Conservation (phyloP, 441 rosid genomes). For the Populus trichocarpa region DNA sequence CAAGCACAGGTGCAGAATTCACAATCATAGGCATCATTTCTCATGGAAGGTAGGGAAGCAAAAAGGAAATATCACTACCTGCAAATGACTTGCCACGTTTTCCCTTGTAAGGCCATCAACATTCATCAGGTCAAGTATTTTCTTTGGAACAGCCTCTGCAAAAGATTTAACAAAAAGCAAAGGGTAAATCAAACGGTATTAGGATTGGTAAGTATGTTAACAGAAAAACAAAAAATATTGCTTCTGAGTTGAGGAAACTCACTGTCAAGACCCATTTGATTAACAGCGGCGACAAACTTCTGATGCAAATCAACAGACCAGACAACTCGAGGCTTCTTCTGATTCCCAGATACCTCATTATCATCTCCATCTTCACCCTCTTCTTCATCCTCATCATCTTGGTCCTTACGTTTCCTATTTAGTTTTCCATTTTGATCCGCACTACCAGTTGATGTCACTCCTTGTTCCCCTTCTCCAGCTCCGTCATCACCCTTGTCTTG, state of each 20-base stretch:
- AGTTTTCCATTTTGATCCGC: slow-evolving; percentile 39
- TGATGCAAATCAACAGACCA: slow-evolving; percentile 85
- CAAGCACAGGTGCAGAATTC: background rate
- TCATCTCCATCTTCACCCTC: slow-evolving; percentile 61
- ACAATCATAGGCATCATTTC: background rate
- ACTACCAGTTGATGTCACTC: slow-evolving; percentile 21
- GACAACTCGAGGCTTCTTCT: slow-evolving; percentile 91
- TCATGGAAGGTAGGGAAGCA: background rate
- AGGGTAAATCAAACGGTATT: background rate
- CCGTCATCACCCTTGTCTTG: slow-evolving; percentile 33
- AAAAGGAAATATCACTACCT: slow-evolving; percentile 40
- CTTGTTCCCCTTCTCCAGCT: slow-evolving; percentile 35
- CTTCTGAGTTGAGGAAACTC: slow-evolving; percentile 30
- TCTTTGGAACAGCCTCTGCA: slow-evolving; percentile 96
- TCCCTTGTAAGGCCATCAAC: slow-evolving; percentile 91
- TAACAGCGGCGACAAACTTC: slow-evolving; percentile 85
- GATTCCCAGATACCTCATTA: slow-evolving; percentile 55
- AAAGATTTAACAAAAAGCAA: background rate
- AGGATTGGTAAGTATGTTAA: background rate
- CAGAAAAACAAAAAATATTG: slow-evolving; percentile 10
- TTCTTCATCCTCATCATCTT: slow-evolving; percentile 63
- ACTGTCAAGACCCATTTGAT: slow-evolving; percentile 87
- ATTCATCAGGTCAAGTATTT: slow-evolving; percentile 90
- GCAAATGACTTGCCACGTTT: slow-evolving; percentile 98
- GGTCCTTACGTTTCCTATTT: slow-evolving; percentile 68